Base-by-base conservation (phyloP, 805 yeast species). In the Saccharomycopsis selenospora region DNA sequence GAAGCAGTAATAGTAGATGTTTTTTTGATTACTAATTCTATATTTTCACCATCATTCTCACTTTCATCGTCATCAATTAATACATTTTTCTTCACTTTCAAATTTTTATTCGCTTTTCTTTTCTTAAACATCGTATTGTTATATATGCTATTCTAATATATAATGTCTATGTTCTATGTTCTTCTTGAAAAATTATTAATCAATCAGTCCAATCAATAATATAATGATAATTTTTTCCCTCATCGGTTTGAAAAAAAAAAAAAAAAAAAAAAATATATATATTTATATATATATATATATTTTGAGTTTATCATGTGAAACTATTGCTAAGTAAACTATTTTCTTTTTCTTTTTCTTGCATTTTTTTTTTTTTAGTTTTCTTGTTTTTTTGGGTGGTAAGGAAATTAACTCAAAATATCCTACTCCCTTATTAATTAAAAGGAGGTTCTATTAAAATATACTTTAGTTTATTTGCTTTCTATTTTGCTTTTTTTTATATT, bases 121-220 rank as follows among this genome's bases (percentile, higher is more conserved):
- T 67, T 70, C 55, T 69, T 70, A 59, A 70, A 70, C 75, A 70
- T 70, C 45, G 36, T 29, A 18, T 33, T 7, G 38, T 14, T 27
- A 10, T 27, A 8, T 10, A 27, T 27, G 13, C n/a, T n/a, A n/a
- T n/a, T n/a, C n/a, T n/a, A n/a, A n/a, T n/a, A n/a, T n/a, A n/a
- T n/a, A n/a, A n/a, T n/a, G 13, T 10, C 30, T 10, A 13, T 27
- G 8, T 13, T 13, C 13, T 13, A 27, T 27, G 30, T 8, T 13
- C 30, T n/a, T 6, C 40, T n/a, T 8, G 14, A 8, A 33, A 33
- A 33, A n/a, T 17, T 6, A 40, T 17, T 6, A 24, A 40, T 5
- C 42, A 24, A 13, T 24, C 42, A 20, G 26, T 40, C 13, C 20
- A 22, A n/a, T n/a, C 24, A 7, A 40, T 40, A 20, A 40, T 22